These are phyloP conservation scores for Hypoxylon intermedium DNA, from an alignment of 495 filamentous ascomycete genomes.

Conservation along the genomic window DNA sequence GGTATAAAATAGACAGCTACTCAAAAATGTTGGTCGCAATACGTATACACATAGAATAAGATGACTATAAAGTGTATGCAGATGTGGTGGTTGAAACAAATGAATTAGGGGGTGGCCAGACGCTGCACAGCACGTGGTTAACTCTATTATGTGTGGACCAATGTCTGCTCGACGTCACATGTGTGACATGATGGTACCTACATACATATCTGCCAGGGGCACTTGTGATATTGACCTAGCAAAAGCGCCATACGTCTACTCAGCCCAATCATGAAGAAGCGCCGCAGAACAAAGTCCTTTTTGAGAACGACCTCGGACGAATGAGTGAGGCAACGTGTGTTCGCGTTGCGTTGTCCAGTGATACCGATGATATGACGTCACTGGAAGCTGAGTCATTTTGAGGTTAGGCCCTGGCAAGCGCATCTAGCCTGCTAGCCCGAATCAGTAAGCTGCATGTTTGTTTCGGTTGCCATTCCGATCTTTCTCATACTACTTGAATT, in stretches of 20 bases:
- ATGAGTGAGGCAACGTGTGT: too few relatives aligned
- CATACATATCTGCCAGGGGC: conserved; percentile 3
- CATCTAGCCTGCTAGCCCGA: background rate
- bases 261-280: too few relatives aligned
- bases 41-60: too few relatives aligned
- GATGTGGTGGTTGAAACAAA: background rate
- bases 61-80: too few relatives aligned
- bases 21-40: too few relatives aligned
- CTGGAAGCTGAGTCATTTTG: background rate
- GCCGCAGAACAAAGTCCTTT: too few relatives aligned
- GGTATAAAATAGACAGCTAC: too few relatives aligned
- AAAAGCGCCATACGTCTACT: background rate
- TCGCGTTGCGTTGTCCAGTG: background rate
- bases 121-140: conserved; percentile 5
- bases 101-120: background rate
- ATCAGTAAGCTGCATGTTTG: background rate
- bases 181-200: conserved; percentile 23
- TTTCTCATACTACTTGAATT: too few relatives aligned
- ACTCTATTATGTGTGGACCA: background rate
- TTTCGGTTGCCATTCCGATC: too few relatives aligned
- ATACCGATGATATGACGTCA: too few relatives aligned
- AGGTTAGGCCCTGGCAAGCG: background rate
- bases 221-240: background rate
- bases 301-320: too few relatives aligned
- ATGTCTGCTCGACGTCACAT: conserved; percentile 11